Evolutionary conservation across 2,329 filamentous ascomycete genomes (phyloP), one percentile per base, ranked within the genome.

Genomic region (Aspergillus ochraceus): DNA sequence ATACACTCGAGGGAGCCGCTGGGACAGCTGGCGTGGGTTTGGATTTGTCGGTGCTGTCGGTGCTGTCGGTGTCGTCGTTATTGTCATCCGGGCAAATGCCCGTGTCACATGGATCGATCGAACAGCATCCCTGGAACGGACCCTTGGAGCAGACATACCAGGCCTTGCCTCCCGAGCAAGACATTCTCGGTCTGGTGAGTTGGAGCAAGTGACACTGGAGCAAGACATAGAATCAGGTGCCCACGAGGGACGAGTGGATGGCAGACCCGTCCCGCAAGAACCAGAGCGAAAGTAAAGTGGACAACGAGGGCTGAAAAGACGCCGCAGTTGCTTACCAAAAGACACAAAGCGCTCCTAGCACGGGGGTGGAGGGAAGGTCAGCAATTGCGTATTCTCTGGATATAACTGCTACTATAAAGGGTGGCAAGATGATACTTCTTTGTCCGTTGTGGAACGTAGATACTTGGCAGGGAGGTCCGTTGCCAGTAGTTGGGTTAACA

Each of bases 121-220:
- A 71, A 51, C 74, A 76, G 55, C 74, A 76, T 49, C 74, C 74
- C 32, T 45, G 59, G 54, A 67, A 76, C 30, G 53, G 30, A 0
- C 67, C 68, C 46, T 39, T 57, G 3, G 56, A 55, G 53, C 73
- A 74, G 36, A 67, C 60, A 66, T 74, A 75, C 62, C 62, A 74
- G 51, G 51, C 60, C 39, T 64, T 62, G 26, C 54, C 32, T 8
- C 45, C 55, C 2, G 69, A 53, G 51, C 71, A 74, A 26, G 49
- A 17, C 49, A 57, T 52, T 32, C 17, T 39, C 32, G 9, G 19
- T 42, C 45, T 47, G 45, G 4, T 47, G 12, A 19, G 2, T 12
- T 3, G 20, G 22, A 24, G 22, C 19, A 14, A 47, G 45, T 14
- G 20, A 47, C 19, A 17, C 45, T 12, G 19, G 12, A 24, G 20